A percentile compares a stretch with the other conserved stretches of the same genome.
Evolutionary conservation across 2,329 filamentous ascomycete genomes (phyloP).

Genomic region (Venturia effusa): DNA sequence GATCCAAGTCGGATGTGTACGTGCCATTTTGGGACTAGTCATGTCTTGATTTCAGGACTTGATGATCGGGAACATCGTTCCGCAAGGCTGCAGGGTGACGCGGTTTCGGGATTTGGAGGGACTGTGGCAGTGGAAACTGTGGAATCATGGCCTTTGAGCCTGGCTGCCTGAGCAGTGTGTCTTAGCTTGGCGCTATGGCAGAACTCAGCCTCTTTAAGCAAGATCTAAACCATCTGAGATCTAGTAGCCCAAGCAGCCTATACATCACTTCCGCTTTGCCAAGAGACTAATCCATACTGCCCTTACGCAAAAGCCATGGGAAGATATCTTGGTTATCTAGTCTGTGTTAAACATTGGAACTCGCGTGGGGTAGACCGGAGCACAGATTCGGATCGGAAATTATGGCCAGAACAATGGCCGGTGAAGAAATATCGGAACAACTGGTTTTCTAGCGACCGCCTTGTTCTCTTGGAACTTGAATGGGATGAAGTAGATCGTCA

Average conservation of each 20-base stretch:
- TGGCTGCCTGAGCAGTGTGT: too few species aligned
- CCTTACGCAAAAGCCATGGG: too few species aligned
- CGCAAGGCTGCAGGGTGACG: not conserved
- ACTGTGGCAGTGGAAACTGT: too few species aligned
- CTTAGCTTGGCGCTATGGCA: too few species aligned
- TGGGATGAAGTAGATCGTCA: not conserved
- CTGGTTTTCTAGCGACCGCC: not conserved
- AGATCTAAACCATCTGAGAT: too few species aligned
- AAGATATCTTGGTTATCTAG: not conserved
- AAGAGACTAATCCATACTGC: too few species aligned
- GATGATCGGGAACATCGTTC: not conserved
- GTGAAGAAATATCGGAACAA: too few species aligned
- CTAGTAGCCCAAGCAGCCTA: too few species aligned
- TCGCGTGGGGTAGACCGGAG: not conserved
- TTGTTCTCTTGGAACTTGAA: not conserved
- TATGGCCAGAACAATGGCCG: too few species aligned
- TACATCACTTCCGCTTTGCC: too few species aligned
- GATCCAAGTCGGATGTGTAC: not conserved
- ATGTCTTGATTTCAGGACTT: not conserved
- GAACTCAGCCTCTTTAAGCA: too few species aligned
- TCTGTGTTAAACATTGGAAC: not conserved
- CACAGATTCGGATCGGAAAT: not conserved
- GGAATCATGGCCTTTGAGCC: too few species aligned
- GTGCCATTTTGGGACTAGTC: not conserved
- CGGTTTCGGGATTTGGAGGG: not conserved